Evolutionary conservation across 1,139 yeast genomes (phyloP), one percentile per base, ranked within the genome.

Genomic region (Lodderomyces theae): DNA sequence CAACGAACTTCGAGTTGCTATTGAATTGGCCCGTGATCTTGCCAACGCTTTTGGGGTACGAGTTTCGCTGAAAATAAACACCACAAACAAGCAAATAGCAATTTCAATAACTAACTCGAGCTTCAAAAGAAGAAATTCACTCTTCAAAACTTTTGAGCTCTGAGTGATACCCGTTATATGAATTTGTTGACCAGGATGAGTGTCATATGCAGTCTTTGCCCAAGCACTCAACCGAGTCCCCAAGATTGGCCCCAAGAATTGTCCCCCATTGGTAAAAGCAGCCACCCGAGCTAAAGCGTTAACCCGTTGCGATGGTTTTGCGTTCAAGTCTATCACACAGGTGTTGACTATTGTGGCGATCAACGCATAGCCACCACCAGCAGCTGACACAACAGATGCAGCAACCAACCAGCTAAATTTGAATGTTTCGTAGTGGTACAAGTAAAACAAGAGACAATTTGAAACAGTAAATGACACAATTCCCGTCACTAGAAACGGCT

Each of bases 211-310:
- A 12, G 33, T 13, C 34, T 47, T 42, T 48, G 59, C 44, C 45
- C 42, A 57, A 41, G 29, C 52, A 55, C 42, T 62, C 47, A 46
- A 40, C 17, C 66, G 45, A 37, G 80, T 77, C 0, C 85, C 83
- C 2, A 71, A 38, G 18, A 79, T 43, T 0, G 94, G 92, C 1
- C 90, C 92, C n/a, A 74, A 9, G 0, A 83, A 80, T 46, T 79
- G 53, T 0, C 89, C 90, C 2, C 71, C 62, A 49, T 70, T 80
- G 42, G 82, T 54, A 22, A 75, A 62, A 0, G 88, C 84, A 45
- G 74, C 69, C 15, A 73, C 61, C 28, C 74, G 58, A 1, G 88
- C 87, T 46, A 85, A 62, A 4, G 69, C 65, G 39, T 73, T 72
- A 22, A 79, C 75, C 44, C 90, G 59, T 39, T 71, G 68, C 32